Evolutionary conservation across 805 yeast genomes (phyloP), one percentile per base, ranked within the genome.

Genomic region (Candida michaelii): DNA sequence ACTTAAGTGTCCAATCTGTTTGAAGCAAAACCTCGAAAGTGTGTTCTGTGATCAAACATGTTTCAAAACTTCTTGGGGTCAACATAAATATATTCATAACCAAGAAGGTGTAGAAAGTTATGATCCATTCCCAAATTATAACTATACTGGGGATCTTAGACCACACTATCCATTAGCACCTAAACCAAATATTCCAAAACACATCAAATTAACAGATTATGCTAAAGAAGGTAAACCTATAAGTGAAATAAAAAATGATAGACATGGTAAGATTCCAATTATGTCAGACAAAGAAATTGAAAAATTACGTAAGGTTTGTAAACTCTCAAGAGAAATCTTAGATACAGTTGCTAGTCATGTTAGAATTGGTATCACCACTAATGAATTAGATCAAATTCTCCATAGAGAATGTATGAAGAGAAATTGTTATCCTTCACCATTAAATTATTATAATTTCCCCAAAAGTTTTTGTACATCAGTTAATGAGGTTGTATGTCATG

Each of bases 401-500:
- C 98, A 93, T 60, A 76, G 80, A 39, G 98, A 89, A 56, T 85
- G 96, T 45, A 72, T 90, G 54, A 88, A 87, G 63, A 79, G 97
- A 63, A 82, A 83, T 50, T 89, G 90, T 3, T 93, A 93, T 62
- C 99, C 99, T 14, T 88, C 97, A 10, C 96, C 99, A 3, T 72
- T 91, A 50, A 93, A 93, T 69, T 93, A 93, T 69, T 90, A 83
- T 69, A 86, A 89, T 65, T 93, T 80, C 69, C 97, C 98, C 32
- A 90, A 89, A 61, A 81, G 93, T 16, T 77, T 88, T 31, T 93
- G 99, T 66, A 89, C 96, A 1, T 89, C 97, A 2, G 84, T 93
- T 33, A 93, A 93, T 65, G 99, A 93, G 71, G 82, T 89, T 44
- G 86, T 93, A 47, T 93, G 99, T 62, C 99, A 93, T 64, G 99